A percentile compares a stretch with the other conserved stretches of the same genome.
Conservation (phyloP, 306 rosid species). For the Prunus padus region DNA sequence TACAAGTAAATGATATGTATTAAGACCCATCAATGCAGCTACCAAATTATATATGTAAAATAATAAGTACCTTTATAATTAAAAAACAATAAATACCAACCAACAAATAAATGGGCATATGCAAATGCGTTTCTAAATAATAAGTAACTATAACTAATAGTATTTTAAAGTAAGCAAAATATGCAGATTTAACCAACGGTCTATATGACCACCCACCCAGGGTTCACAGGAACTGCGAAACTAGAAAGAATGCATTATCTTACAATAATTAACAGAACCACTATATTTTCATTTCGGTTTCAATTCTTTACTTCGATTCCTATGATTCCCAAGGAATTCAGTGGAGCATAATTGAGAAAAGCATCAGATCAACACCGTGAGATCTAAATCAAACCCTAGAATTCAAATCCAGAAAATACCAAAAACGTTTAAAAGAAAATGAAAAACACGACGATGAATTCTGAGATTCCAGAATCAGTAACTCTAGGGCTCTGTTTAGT, state of each 20-base stretch:
- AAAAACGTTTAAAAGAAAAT: neutral
- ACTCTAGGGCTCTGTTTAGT: slow-evolving; percentile 2
- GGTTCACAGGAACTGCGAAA: neutral
- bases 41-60: neutral
- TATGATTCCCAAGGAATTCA: neutral
- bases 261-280: neutral
- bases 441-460: neutral
- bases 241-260: neutral
- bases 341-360: neutral
- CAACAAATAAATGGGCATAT: neutral
- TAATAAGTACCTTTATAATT: no score
- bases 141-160: neutral
- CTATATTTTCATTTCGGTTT: neutral
- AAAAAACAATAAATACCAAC: no score
- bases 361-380: slow-evolving; percentile 15
- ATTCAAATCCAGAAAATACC: slow-evolving; percentile 17
- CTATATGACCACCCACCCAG: neutral
- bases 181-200: neutral
- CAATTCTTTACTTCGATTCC: neutral
- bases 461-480: neutral
- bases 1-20: neutral
- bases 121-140: neutral
- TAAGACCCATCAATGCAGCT: neutral
- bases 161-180: neutral
- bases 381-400: slow-evolving; percentile 31